Evolutionary conservation across 2,329 filamentous ascomycete genomes (phyloP).

Genomic region (Dactylellina leptospora): DNA sequence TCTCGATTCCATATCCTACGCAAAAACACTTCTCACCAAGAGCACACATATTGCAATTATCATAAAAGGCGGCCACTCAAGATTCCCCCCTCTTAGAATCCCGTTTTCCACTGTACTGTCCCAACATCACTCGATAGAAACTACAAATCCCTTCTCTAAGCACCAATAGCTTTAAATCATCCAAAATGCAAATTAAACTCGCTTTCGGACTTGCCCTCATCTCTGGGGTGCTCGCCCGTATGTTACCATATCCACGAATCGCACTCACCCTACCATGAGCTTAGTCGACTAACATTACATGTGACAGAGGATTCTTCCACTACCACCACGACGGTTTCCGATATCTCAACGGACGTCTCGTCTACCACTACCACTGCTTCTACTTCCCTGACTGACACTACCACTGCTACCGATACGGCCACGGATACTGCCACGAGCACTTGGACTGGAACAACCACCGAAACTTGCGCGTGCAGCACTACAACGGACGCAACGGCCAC

Average conservation of each 20-base stretch:
- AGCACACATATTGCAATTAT: background rate
- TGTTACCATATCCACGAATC: background rate
- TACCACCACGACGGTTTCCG: conserved; percentile 28
- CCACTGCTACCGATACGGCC: conserved; percentile 4
- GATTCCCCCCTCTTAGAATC: too few relatives aligned
- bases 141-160: background rate
- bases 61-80: background rate
- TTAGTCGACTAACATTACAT: conserved; percentile 2
- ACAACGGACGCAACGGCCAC: conserved; percentile 6
- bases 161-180: too few relatives aligned
- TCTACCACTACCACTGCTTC: conserved; percentile 20
- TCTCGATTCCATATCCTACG: background rate
- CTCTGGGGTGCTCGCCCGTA: conserved; percentile 33
- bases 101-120: too few relatives aligned
- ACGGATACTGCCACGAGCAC: conserved; percentile 11
- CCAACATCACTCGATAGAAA: background rate
- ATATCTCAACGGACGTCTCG: conserved; percentile 11
- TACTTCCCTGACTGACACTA: conserved; percentile 5
- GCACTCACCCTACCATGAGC: background rate
- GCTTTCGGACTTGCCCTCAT: conserved; percentile 7
- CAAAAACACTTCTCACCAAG: background rate
- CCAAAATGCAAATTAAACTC: conserved; percentile 31
- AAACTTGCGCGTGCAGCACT: conserved; percentile 27
- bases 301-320: conserved; percentile 32
- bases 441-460: conserved; percentile 30